These are phyloP conservation scores for Lenzites betulinus DNA, from an alignment of 768 basidiomycete species.

Conservation along the genomic window DNA sequence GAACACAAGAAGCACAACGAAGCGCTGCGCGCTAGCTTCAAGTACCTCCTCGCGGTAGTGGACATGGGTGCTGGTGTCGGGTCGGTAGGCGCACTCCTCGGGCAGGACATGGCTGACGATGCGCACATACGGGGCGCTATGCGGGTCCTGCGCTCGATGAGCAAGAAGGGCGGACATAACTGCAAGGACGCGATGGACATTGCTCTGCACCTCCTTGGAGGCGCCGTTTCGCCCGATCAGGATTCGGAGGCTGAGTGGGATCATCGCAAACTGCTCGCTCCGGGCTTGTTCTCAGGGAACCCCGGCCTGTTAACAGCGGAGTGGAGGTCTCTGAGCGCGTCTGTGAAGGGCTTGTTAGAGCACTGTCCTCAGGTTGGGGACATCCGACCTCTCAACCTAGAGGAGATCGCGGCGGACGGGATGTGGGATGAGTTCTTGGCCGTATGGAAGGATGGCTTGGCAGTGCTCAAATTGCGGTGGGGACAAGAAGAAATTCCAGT, in stretches of 20 bases:
- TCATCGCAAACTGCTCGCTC: conserved; percentile 49
- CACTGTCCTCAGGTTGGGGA: conserved; percentile 55
- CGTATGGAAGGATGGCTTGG: conserved; percentile 53
- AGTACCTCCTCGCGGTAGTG: conserved; percentile 50
- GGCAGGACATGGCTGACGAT: conserved; percentile 37
- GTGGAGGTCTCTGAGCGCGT: conserved; percentile 45
- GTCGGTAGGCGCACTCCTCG: conserved; percentile 56
- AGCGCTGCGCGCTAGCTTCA: conserved; percentile 42
- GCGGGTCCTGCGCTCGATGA: conserved; percentile 56
- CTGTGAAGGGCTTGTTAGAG: conserved; percentile 55
- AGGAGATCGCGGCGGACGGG: conserved; percentile 57
- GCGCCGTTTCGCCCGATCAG: background rate
- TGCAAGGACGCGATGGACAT: conserved; percentile 59
- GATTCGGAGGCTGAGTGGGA: conserved; percentile 42
- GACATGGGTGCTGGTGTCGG: conserved; percentile 62
- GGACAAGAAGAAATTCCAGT: conserved; percentile 48
- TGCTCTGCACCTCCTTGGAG: conserved; percentile 33
- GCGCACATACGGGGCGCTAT: conserved; percentile 47
- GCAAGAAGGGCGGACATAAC: conserved; percentile 50
- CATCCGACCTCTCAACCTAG: conserved; percentile 55
- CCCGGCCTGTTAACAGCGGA: conserved; percentile 59
- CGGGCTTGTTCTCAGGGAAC: conserved; percentile 54
- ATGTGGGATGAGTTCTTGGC: conserved; percentile 53
- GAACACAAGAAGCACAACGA: conserved; percentile 18
- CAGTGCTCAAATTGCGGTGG: conserved; percentile 47